Percentiles rank a stretch among this genome's conserved stretches.
phyloP scores from a whole-genome alignment of 108 stramenopile species.

The Pseudonitzschia delicatissima region DNA sequence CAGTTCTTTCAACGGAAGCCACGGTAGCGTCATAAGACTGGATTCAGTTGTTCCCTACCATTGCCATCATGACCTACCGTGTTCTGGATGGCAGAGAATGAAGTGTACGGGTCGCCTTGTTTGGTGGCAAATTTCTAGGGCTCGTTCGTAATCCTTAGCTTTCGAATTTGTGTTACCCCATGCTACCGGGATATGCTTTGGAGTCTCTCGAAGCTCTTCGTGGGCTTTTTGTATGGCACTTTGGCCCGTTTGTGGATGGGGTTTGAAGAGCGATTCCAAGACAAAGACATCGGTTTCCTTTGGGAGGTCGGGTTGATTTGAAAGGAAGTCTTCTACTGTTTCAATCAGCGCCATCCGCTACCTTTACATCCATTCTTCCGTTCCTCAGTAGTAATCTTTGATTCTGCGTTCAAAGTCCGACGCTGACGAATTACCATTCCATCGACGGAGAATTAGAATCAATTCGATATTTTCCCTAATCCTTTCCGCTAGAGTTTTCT shows the following conservation, averaged over 20 bases:
- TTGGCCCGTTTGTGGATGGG: slow-evolving; percentile 24
- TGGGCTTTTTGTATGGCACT: slow-evolving; percentile 26
- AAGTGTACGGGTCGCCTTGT: slow-evolving; percentile 72
- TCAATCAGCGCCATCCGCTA: slow-evolving; percentile 14
- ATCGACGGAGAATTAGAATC: slow-evolving; percentile 15
- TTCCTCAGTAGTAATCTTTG: slow-evolving; percentile 2
- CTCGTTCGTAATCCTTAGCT: slow-evolving; percentile 52
- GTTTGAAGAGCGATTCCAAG: slow-evolving; percentile 38
- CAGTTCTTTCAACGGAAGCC: slow-evolving; percentile 39
- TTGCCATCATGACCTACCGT: not conserved
- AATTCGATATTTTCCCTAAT: slow-evolving; percentile 28
- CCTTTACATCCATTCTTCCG: not conserved
- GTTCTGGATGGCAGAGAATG: slow-evolving; percentile 35
- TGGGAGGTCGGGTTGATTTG: slow-evolving; percentile 16
- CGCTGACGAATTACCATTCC: slow-evolving; percentile 20
- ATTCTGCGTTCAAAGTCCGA: slow-evolving; percentile 13
- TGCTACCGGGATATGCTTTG: slow-evolving; percentile 24
- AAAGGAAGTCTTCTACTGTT: slow-evolving; percentile 14
- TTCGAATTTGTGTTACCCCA: slow-evolving; percentile 82
- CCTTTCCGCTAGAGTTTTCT: slow-evolving; percentile 18
- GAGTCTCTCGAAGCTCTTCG: slow-evolving; percentile 16
- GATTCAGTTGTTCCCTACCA: not conserved
- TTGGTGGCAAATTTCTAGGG: slow-evolving; percentile 54
- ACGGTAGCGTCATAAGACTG: slow-evolving; percentile 27
- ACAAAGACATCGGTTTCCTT: slow-evolving; percentile 29